phyloP scores from a whole-genome alignment of 345 rosid species.

The Alliaria petiolata region DNA sequence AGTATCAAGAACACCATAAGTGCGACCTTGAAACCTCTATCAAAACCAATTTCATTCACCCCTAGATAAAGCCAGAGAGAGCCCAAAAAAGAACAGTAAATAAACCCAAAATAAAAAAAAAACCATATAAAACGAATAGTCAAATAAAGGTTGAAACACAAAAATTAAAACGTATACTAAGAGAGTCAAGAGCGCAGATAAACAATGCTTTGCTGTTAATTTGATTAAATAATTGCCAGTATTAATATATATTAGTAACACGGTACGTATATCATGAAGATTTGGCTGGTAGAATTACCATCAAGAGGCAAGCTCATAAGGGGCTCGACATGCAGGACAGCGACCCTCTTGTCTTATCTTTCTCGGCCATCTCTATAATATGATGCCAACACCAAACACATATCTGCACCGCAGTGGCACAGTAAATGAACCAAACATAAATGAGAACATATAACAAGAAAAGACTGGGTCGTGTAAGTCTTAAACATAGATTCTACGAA shows the following conservation, averaged over 20 bases:
- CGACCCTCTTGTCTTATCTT: conserved; percentile 80
- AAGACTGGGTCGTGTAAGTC: background rate
- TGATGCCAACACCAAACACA: conserved; percentile 99
- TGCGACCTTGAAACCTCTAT: conserved; percentile 93
- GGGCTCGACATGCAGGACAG: conserved; percentile 88
- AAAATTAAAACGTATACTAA: too few species aligned
- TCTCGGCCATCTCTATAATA: conserved; percentile 94
- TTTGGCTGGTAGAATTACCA: too few species aligned
- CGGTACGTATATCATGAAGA: too few species aligned
- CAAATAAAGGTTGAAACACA: too few species aligned
- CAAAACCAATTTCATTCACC: too few species aligned
- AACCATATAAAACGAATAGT: too few species aligned
- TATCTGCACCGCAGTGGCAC: conserved; percentile 41
- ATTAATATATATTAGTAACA: too few species aligned
- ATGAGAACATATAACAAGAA: background rate
- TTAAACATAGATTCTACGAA: background rate
- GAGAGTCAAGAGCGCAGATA: too few species aligned
- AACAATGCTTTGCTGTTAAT: too few species aligned
- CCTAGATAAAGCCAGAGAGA: background rate
- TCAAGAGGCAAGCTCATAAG: too few species aligned
- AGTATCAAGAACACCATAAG: conserved; percentile 72
- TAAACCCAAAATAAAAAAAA: too few species aligned
- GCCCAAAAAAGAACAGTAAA: background rate
- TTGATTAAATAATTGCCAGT: too few species aligned
- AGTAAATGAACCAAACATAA: background rate